phyloP scores from a whole-genome alignment of 2,329 filamentous ascomycete species.

The Neofusicoccum umdonicola region DNA sequence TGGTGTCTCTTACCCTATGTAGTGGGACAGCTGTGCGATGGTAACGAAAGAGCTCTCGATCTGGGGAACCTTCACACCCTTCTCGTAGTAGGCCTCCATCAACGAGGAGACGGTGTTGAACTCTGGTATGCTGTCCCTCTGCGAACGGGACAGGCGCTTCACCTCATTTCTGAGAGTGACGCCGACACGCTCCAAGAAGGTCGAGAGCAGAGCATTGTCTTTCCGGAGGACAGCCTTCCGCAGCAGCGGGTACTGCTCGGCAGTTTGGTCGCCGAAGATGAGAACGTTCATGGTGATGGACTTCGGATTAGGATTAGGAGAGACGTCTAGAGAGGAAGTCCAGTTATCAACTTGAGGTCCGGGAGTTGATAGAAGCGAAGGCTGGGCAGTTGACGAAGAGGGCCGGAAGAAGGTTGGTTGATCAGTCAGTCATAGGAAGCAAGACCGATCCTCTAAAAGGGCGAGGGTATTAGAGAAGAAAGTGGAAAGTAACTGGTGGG shows the following conservation, averaged over 20 bases:
- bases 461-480: constrained; percentile 9
- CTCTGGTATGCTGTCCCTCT: constrained; percentile 59
- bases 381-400: not conserved
- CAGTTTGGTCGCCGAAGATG: constrained; percentile 70
- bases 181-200: constrained; percentile 60
- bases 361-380: not conserved
- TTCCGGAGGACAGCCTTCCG: constrained; percentile 48
- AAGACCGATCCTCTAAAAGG: constrained; percentile 8
- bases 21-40: constrained; percentile 65
- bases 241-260: constrained; percentile 64
- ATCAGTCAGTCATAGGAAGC: constrained; percentile 18
- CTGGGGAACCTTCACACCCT: constrained; percentile 57
- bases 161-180: constrained; percentile 61
- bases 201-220: constrained; percentile 58
- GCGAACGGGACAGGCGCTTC: constrained; percentile 54
- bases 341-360: not conserved
- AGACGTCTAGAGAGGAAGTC: not conserved
- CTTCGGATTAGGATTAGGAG: constrained; percentile 10
- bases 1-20: constrained; percentile 59
- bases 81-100: constrained; percentile 62
- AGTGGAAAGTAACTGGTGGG: constrained; percentile 1
- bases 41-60: constrained; percentile 65
- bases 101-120: constrained; percentile 64
- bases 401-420: constrained; percentile 3
- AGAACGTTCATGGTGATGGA: constrained; percentile 48